A percentile compares a stretch with the other conserved stretches of the same genome.
These are phyloP conservation scores for Glaciozyma antarctica DNA, from an alignment of 768 basidiomycete species.

Conservation along the genomic window DNA sequence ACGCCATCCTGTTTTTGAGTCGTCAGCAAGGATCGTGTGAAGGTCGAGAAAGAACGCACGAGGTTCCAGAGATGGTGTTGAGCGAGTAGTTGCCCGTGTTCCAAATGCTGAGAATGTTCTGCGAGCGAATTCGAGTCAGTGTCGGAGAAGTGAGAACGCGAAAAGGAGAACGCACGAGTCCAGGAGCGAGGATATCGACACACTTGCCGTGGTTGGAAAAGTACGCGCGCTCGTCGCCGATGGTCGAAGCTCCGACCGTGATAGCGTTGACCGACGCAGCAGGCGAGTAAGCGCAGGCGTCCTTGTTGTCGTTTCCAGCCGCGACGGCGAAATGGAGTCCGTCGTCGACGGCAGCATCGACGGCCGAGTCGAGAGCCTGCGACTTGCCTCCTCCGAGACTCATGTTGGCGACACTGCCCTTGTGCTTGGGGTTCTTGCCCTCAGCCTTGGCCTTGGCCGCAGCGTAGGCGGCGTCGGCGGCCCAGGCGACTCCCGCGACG, in stretches of 20 bases:
- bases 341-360: conserved; percentile 68
- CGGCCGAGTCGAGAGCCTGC: conserved; percentile 66
- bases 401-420: conserved; percentile 89
- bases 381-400: conserved; percentile 93
- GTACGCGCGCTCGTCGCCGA: conserved; percentile 44
- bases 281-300: conserved; percentile 88
- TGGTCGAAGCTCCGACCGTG: conserved; percentile 74
- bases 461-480: conserved; percentile 51
- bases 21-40: neutral
- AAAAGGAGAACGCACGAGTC: conserved; percentile 40
- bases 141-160: conserved; percentile 24
- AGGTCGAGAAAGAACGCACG: conserved; percentile 34
- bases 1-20: conserved; percentile 54
- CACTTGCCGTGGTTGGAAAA: conserved; percentile 77
- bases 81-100: conserved; percentile 54
- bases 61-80: conserved; percentile 76
- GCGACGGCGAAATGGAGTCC: conserved; percentile 97
- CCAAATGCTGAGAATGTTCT: conserved; percentile 81
- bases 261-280: conserved; percentile 79
- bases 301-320: conserved; percentile 35
- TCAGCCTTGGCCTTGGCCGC: conserved; percentile 47
- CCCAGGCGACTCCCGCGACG: conserved; percentile 75
- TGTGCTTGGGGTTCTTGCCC: conserved; percentile 70
- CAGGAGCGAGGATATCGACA: conserved; percentile 83
- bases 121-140: conserved; percentile 14